Evolutionary conservation across 73 alveolate genomes (phyloP), one percentile per base, ranked within the genome.

Genomic region (Paramecium pentaurelia): DNA sequence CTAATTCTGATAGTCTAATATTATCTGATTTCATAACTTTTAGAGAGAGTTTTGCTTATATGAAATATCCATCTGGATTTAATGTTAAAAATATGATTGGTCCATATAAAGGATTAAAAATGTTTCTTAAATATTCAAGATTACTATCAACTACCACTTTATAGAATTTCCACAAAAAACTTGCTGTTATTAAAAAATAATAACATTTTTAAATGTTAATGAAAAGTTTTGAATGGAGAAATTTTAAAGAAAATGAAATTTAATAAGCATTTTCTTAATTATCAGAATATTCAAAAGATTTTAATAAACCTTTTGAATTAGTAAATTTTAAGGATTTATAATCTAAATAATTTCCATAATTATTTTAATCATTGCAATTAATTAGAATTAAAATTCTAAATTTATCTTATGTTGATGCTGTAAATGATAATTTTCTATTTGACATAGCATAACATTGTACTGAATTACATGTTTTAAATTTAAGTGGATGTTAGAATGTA

Each of bases 101-200:
- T 36, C 88, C 88, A 1, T 75, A 36, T 38, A 75, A 75, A 75
- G 88, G 68, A 36, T 75, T 75, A 38, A 75, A 75, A 75, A 75
- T 38, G 88, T 22, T 42, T 75, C 58, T 75, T 7, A 75, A 75
- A 38, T 75, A 75, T 37, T 36, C 84, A 11, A 64, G 84, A 64
- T 64, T 64, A 27, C 9, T 64, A 1, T 64, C 42, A 28, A 28
- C 16, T 0, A 64, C 84, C 2, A 32, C 27, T 28, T 12, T 64
- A 1, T 12, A 64, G 25, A 34, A 64, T 64, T 64, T 64, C 12
- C 20, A 64, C 7, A 64, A 64, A 34, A 64, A 64, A 32, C 47
- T 64, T 14, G 20, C 42, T 12, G 84, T 64, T 6, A 2, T 30
- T 1, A 38, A 75, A 18, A 42, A 75, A 25, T 8, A 75, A 75